Conservation (phyloP, 108 stramenopile genomes). For the Cyclotella sp. region DNA sequence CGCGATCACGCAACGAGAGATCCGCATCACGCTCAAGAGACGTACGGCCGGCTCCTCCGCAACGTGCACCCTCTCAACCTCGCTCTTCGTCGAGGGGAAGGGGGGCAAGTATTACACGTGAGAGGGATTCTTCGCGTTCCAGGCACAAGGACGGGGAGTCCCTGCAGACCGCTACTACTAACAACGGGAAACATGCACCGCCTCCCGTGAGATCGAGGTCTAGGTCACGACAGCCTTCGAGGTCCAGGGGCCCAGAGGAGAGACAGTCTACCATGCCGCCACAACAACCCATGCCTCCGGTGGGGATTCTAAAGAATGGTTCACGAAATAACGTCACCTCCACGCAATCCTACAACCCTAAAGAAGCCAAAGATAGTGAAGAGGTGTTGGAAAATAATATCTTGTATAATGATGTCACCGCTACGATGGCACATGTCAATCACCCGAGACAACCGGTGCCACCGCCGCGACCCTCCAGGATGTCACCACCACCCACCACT, state of each 20-base stretch:
- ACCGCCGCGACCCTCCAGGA: background rate
- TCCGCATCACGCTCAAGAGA: background rate
- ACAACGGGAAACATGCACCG: background rate
- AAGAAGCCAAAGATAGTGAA: slow-evolving; percentile 6
- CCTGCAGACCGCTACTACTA: background rate
- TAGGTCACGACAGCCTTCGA: slow-evolving; percentile 5
- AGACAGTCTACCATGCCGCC: slow-evolving; percentile 1
- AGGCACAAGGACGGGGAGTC: background rate
- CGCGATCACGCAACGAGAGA: slow-evolving; percentile 11
- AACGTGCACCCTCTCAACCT: slow-evolving; percentile 4
- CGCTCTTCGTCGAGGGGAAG: background rate
- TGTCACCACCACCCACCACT: slow-evolving; percentile 1
- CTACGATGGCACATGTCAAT: background rate
- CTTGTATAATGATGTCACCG: background rate
- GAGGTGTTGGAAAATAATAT: background rate
- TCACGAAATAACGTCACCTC: background rate
- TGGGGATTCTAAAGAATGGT: slow-evolving; percentile 3
- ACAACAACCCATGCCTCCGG: slow-evolving; percentile 2
- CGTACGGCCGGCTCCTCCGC: background rate
- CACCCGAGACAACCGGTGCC: slow-evolving; percentile 2
- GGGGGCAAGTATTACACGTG: background rate
- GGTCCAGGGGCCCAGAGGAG: slow-evolving; percentile 6
- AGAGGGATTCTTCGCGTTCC: slow-evolving; percentile 19
- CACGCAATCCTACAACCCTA: background rate
- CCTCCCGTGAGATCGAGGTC: slow-evolving; percentile 1